phyloP scores from a whole-genome alignment of 257 asterid genomes.

The Anisodus tanguticus region DNA sequence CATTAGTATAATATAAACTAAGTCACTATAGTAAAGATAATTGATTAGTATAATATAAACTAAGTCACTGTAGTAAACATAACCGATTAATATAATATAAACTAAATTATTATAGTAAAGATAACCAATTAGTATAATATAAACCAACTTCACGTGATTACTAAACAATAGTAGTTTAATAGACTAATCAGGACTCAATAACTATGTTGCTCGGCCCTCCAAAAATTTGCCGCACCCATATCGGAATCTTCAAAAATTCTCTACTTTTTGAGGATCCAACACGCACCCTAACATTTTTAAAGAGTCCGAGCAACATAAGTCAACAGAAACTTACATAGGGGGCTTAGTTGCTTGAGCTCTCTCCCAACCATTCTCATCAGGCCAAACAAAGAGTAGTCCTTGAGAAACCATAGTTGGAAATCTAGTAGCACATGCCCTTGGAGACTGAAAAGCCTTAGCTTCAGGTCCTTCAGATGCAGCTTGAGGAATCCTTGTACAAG shows the following conservation, averaged over 20 bases:
- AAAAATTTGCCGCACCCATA: too few relatives aligned
- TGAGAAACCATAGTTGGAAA: constrained; percentile 95
- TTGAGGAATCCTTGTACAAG: constrained; percentile 91
- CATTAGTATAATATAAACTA: neutral
- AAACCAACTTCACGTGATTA: neutral
- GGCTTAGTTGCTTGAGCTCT: constrained; percentile 80
- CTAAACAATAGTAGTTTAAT: constrained; percentile 1
- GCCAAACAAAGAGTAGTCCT: constrained; percentile 98
- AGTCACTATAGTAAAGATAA: neutral
- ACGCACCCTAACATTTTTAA: too few relatives aligned
- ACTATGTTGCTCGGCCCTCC: too few relatives aligned
- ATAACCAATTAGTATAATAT: neutral
- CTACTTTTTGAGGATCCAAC: too few relatives aligned
- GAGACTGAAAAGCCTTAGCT: constrained; percentile 78
- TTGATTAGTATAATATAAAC: neutral
- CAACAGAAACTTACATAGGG: constrained; percentile 56
- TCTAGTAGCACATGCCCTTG: constrained; percentile 86
- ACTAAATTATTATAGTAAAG: neutral
- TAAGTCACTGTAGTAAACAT: neutral
- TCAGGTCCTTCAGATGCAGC: constrained; percentile 93
- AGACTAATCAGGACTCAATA: neutral
- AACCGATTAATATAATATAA: neutral
- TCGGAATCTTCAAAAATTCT: too few relatives aligned
- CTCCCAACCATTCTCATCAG: constrained; percentile 94
- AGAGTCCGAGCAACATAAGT: too few relatives aligned